Percentiles rank a stretch among this genome's conserved stretches.
These are phyloP conservation scores for Parathielavia hyrcaniae DNA, from an alignment of 495 filamentous ascomycete species.

Conservation along the genomic window DNA sequence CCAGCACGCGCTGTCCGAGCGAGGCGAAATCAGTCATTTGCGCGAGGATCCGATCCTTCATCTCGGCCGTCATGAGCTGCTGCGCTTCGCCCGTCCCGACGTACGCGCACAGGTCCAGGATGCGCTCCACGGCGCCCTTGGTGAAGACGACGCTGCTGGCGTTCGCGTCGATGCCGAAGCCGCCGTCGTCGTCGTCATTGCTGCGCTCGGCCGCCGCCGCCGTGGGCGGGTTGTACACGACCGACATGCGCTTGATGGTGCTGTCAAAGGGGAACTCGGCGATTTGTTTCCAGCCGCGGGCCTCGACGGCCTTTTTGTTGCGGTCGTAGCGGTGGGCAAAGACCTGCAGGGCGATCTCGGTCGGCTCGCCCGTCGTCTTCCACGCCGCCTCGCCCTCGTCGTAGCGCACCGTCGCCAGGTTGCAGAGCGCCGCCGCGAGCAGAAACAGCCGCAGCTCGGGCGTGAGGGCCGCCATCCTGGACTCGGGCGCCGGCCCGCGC, in stretches of 20 bases:
- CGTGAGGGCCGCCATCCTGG: conserved; percentile 32
- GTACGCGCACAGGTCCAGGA: conserved; percentile 63
- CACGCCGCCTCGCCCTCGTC: conserved; percentile 51
- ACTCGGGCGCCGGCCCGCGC: conserved; percentile 17
- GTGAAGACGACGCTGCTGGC: conserved; percentile 56
- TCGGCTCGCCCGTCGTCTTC: conserved; percentile 75
- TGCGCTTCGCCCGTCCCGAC: conserved; percentile 49
- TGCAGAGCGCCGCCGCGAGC: conserved; percentile 68
- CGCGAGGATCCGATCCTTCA: conserved; percentile 53
- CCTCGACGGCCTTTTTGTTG: conserved; percentile 49
- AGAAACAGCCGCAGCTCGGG: conserved; percentile 58
- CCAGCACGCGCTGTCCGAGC: conserved; percentile 74
- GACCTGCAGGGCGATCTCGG: conserved; percentile 77
- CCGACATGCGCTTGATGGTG: conserved; percentile 77
- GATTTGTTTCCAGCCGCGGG: conserved; percentile 55
- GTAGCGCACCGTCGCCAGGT: conserved; percentile 63
- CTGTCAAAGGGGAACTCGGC: conserved; percentile 79
- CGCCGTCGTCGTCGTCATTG: conserved; percentile 25
- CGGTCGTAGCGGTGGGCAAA: conserved; percentile 65
- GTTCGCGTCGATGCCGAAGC: conserved; percentile 18
- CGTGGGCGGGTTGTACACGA: conserved; percentile 51
- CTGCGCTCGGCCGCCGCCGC: conserved; percentile 26
- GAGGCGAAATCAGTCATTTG: conserved; percentile 64
- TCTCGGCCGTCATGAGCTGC: conserved; percentile 50
- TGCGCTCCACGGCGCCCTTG: conserved; percentile 76